Conservation (phyloP, 1,284 basidiomycete genomes). For the Trametes sp. region DNA sequence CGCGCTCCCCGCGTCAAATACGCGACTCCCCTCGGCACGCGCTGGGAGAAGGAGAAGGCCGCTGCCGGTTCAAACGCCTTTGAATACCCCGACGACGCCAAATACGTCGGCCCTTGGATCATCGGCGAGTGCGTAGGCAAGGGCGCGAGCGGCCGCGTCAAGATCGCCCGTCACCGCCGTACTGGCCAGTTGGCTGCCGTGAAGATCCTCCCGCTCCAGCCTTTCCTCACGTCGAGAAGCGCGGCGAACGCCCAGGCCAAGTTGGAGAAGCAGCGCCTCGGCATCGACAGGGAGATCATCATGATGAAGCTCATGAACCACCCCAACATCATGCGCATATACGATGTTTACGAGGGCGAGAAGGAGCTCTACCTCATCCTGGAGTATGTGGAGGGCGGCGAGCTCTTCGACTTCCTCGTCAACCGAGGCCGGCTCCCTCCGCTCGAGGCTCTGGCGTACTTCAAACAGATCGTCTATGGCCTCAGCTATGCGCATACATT, state of each 20-base stretch:
- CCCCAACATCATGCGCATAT: conserved; percentile 95
- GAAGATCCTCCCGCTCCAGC: conserved; percentile 95
- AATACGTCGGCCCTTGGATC: conserved; percentile 80
- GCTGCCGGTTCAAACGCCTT: conserved; percentile 73
- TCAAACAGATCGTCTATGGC: conserved; percentile 97
- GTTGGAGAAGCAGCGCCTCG: conserved; percentile 89
- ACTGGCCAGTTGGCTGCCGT: conserved; percentile 96
- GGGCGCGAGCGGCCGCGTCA: conserved; percentile 94
- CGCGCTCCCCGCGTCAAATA: conserved; percentile 74
- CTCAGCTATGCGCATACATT: conserved; percentile 98
- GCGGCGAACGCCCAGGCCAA: conserved; percentile 81
- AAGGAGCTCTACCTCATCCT: conserved; percentile 94
- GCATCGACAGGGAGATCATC: conserved; percentile 96
- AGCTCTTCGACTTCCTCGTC: conserved; percentile 98
- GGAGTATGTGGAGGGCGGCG: conserved; percentile 97
- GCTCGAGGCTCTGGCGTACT: conserved; percentile 90
- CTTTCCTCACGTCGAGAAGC: conserved; percentile 80
- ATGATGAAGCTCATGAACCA: conserved; percentile 99
- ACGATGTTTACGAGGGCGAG: conserved; percentile 96
- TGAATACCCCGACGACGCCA: conserved; percentile 78
- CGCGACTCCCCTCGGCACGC: conserved; percentile 72
- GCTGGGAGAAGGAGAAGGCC: conserved; percentile 85
- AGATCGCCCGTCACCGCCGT: conserved; percentile 88
- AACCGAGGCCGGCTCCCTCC: conserved; percentile 85
- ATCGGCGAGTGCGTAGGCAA: conserved; percentile 97